These are phyloP conservation scores for Medicago arabica DNA, from an alignment of 306 rosid species.

Conservation along the genomic window DNA sequence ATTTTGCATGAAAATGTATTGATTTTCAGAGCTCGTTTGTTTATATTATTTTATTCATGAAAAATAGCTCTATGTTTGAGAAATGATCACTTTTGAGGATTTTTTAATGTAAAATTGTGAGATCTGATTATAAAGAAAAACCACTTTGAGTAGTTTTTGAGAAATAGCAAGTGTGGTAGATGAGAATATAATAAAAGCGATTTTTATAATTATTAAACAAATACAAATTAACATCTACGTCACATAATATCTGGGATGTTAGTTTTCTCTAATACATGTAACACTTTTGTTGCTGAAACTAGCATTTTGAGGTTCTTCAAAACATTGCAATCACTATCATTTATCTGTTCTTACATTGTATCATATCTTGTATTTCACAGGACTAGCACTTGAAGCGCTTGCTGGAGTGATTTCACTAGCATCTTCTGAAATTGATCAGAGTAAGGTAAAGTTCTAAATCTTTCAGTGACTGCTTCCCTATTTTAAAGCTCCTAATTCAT, in stretches of 20 bases:
- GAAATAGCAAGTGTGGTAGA: not conserved
- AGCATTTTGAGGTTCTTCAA: not conserved
- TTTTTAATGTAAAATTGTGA: not conserved
- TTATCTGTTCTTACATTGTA: slow-evolving; percentile 35
- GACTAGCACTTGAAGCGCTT: slow-evolving; percentile 95
- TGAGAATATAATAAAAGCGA: not conserved
- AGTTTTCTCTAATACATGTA: slow-evolving; percentile 7
- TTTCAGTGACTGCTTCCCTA: slow-evolving; percentile 30
- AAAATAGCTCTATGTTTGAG: not conserved
- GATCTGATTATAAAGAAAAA: not conserved
- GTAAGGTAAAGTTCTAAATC: slow-evolving; percentile 60
- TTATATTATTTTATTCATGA: not conserved
- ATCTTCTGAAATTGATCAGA: slow-evolving; percentile 81
- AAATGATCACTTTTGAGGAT: not conserved
- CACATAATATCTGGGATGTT: not conserved
- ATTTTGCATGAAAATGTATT: slow-evolving; percentile 26
- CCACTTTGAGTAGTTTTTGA: not conserved
- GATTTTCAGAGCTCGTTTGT: slow-evolving; percentile 2
- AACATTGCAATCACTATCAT: slow-evolving; percentile 20
- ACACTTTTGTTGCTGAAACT: slow-evolving; percentile 9
- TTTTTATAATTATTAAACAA: not conserved
- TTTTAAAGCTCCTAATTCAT: not conserved
- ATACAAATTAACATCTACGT: not conserved
- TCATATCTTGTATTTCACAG: slow-evolving; percentile 42
- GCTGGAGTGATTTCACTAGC: slow-evolving; percentile 87